Evolutionary conservation across 2,329 filamentous ascomycete species (phyloP), one percentile per base, ranked within the genome.

Genomic region (Thielaviopsis ethacetica): DNA sequence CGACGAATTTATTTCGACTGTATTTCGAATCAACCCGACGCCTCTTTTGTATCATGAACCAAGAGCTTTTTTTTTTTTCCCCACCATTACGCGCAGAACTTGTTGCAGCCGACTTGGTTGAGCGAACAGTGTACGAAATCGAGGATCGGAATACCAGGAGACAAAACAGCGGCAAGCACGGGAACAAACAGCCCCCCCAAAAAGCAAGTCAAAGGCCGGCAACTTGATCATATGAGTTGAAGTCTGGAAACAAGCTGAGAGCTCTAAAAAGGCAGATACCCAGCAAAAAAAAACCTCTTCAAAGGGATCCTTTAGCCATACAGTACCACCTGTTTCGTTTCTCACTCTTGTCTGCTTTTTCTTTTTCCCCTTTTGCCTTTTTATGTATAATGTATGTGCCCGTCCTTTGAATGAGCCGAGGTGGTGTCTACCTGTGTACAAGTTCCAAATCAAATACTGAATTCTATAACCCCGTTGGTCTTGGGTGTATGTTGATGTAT

Each of bases 381-480:
- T 21, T 27, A 10, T 56, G 41, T 56, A 56, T 49, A 27, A 49
- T 49, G 27, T 19, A 15, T 53, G 21, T 44, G 30, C 50, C 49
- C 38, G n/a, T 54, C 24, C 27, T 49, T 17, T 34, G 44, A 49
- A 49, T 50, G 52, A 50, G 38, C 24, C 34, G 21, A 38, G 41
- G 49, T 53, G 49, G 47, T 49, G 24, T 26, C 50, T 51, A 21
- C 53, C 50, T 49, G 22, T 56, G 41, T 59, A 56, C 60, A 61
- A 60, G 27, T 57, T 47, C 52, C 49, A 63, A 64, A 53, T 54
- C 53, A 50, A 53, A 59, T 51, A 54, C 51, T 62, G 63, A 47
- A 63, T 52, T 41, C 26, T 24, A 27, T 19, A 49, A 12, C 17
- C 19, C 38, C 24, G 53, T 49, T 41, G 5, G 13, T 10, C 30